Evolutionary conservation across 2,329 filamentous ascomycete genomes (phyloP).

Genomic region (Colletotrichum sp.): DNA sequence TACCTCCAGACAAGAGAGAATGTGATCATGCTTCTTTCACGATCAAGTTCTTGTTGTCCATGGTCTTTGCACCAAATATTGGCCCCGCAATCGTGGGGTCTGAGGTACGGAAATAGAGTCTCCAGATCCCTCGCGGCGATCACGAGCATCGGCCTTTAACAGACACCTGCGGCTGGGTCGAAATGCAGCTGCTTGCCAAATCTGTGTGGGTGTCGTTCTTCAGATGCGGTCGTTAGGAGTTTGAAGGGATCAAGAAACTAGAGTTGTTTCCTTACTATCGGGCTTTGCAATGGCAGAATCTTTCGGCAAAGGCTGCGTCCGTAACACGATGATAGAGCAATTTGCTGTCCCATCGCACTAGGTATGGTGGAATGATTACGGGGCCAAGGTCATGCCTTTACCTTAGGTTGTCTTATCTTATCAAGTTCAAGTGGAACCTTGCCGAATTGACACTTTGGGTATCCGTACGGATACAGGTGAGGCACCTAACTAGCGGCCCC

Average conservation of each 20-base stretch:
- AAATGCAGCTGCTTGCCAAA: background rate
- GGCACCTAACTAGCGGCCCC: conserved; percentile 1
- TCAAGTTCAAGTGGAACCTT: background rate
- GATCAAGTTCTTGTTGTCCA: background rate
- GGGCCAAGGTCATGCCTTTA: background rate
- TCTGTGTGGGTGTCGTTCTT: background rate
- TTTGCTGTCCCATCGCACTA: background rate
- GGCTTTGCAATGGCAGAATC: background rate
- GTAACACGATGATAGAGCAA: background rate
- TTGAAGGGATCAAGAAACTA: background rate
- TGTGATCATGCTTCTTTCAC: background rate
- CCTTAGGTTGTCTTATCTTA: background rate
- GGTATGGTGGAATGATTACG: background rate
- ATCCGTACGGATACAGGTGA: background rate
- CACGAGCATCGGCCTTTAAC: background rate
- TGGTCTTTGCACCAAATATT: background rate
- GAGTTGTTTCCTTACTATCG: background rate
- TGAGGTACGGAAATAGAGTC: background rate
- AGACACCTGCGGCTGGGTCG: background rate
- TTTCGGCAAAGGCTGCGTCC: background rate
- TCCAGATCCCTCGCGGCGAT: conserved; percentile 6
- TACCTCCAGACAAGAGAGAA: background rate
- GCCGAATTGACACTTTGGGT: background rate
- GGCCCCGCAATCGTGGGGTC: background rate
- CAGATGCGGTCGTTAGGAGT: background rate